These are phyloP conservation scores for Fomitiporia mediterranea DNA, from an alignment of 1,284 basidiomycete species.

Conservation along the genomic window DNA sequence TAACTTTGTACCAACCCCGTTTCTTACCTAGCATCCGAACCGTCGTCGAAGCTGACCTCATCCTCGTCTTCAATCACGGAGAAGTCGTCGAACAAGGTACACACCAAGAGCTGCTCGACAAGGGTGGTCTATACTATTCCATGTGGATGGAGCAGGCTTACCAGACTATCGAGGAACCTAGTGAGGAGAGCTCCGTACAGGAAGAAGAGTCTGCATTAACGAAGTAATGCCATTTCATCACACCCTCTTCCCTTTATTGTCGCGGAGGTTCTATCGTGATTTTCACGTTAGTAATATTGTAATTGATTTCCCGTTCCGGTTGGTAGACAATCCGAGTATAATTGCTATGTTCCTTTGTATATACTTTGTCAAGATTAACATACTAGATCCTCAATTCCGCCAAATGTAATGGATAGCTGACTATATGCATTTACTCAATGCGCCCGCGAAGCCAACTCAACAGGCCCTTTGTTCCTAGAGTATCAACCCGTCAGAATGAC, in stretches of 20 bases:
- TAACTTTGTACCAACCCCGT: background rate
- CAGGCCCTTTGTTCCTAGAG: slow-evolving; percentile 65
- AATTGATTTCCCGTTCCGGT: no score
- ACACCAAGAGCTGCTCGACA: slow-evolving; percentile 75
- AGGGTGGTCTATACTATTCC: slow-evolving; percentile 71
- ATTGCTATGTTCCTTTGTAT: no score
- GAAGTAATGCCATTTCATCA: no score
- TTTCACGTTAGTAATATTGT: no score
- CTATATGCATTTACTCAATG: slow-evolving; percentile 43
- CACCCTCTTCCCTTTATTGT: background rate
- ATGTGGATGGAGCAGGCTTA: slow-evolving; percentile 84
- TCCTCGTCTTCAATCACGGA: slow-evolving; percentile 87
- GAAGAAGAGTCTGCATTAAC: no score
- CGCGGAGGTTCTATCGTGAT: no score
- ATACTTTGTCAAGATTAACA: no score
- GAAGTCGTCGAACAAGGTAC: slow-evolving; percentile 88
- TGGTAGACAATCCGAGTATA: no score
- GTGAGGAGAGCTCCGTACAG: background rate
- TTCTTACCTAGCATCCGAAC: slow-evolving; percentile 65
- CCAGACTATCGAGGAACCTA: slow-evolving; percentile 13
- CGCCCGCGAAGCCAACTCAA: slow-evolving; percentile 69
- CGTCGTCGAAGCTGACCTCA: slow-evolving; percentile 88
- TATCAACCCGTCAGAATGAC: background rate
- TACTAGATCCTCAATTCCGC: no score
- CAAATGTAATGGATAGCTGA: background rate